Evolutionary conservation across 2,329 filamentous ascomycete genomes (phyloP), one percentile per base, ranked within the genome.

Genomic region (Periconia sp.): DNA sequence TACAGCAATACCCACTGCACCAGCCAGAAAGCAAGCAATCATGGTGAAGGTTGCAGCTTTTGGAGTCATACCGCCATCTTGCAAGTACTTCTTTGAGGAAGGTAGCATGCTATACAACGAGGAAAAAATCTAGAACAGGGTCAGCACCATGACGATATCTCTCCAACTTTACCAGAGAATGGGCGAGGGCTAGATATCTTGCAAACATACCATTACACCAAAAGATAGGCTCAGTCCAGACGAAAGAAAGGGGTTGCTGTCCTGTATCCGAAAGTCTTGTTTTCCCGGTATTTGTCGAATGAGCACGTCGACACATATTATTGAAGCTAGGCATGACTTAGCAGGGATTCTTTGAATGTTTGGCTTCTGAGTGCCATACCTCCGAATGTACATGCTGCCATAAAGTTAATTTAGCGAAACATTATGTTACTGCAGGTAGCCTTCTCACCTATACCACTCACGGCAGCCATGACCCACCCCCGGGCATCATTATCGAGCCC

Each of bases 71-170:
- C 86, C 87, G 48, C 86, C 88, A 50, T 85, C 80, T 54, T 82
- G 79, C 3, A 99, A 81, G 68, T 96, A 96, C 40, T 80, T 80
- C 68, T 89, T 92, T 2, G 93, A 87, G 18, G 90, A 91, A 10
- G 93, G 93, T 8, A 97, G 82, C 90, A 97, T 97, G 74, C 87
- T 94, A 73, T 92, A 96, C 30, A 97, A 77, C 1, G 93, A 87
- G 35, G 92, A 96, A 74, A 96, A 97, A 41, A 96, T 83, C 92
- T 96, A 14, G 30, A 5, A 7, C 20, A 30, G 41, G 13, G 52
- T 68, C 30, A 69, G 59, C 42, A 23, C 49, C 13, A 10, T 20
- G 11, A 14, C 15, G 2, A 17, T 11, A 1, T 33, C 19, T 9
- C 5, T 31, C 11, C n/a, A n/a, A 19, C 9, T 9, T 15, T 11